Conservation (phyloP, 306 rosid genomes). For the Begonia masoniana region DNA sequence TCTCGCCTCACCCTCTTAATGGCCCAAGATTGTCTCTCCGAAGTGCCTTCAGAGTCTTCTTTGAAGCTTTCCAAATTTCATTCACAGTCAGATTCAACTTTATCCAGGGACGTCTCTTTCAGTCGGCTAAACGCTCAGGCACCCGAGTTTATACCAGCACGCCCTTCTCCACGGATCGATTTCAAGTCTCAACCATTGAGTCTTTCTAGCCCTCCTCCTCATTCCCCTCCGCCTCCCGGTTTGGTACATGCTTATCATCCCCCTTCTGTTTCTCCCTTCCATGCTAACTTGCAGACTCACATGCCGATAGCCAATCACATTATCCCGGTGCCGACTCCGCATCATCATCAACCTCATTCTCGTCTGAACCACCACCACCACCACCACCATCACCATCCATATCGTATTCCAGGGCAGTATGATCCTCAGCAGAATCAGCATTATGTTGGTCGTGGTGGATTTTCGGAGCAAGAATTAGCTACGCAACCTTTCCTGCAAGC, state of each 20-base stretch:
- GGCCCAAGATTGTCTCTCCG: conserved; percentile 39
- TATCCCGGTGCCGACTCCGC: conserved; percentile 33
- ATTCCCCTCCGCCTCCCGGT: conserved; percentile 28
- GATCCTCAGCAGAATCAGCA: conserved; percentile 41
- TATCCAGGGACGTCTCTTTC: conserved; percentile 41
- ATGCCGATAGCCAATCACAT: conserved; percentile 28
- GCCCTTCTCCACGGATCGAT: conserved; percentile 37
- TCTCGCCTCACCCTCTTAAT: conserved; percentile 3
- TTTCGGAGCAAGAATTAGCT: conserved; percentile 25
- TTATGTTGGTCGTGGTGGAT: conserved; percentile 19
- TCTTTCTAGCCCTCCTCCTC: conserved; percentile 28
- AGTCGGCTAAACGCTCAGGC: conserved; percentile 94
- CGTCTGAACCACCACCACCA: conserved; percentile 6
- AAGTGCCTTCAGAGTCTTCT: conserved; percentile 22
- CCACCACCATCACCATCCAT: conserved; percentile 15
- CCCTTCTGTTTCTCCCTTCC: conserved; percentile 34
- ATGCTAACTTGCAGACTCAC: conserved; percentile 38
- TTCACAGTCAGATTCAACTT: conserved; percentile 36
- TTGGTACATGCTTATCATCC: conserved; percentile 34
- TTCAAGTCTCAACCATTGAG: conserved; percentile 26
- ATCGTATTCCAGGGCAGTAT: conserved; percentile 37
- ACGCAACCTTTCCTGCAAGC: conserved; percentile 26
- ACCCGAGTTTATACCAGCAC: conserved; percentile 66
- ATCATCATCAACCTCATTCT: conserved; percentile 23
- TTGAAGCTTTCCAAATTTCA: conserved; percentile 5